phyloP scores from a whole-genome alignment of 2,329 filamentous ascomycete genomes.

The Fusarium bulbicola region DNA sequence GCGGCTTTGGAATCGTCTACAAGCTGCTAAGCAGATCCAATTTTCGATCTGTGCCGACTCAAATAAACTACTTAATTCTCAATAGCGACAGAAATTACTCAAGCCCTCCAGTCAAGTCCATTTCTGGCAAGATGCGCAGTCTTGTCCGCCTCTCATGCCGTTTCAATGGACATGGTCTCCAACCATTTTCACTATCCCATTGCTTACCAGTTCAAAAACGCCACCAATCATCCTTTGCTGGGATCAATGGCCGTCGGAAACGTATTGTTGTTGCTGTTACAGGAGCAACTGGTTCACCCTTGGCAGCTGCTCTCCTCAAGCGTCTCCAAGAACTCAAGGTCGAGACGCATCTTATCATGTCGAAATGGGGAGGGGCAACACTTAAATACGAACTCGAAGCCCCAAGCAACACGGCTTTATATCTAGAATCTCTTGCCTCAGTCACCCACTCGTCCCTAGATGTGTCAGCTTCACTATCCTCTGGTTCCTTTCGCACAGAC shows the following conservation, averaged over 20 bases:
- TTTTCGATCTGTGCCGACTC: background rate
- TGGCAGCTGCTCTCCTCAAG: background rate
- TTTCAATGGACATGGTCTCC: background rate
- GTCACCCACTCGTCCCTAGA: background rate
- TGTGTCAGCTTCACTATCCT: background rate
- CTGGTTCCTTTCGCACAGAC: background rate
- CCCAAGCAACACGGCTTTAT: rapidly evolving
- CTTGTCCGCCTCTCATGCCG: background rate
- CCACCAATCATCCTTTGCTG: background rate
- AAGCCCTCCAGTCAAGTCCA: rapidly evolving
- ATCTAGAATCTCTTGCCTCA: background rate
- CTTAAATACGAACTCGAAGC: background rate
- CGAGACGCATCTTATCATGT: background rate
- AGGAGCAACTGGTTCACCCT: background rate
- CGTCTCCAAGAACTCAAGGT: background rate
- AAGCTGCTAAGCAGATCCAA: background rate
- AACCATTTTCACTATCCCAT: rapidly evolving
- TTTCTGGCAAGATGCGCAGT: background rate
- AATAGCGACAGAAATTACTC: background rate
- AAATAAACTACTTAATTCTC: rapidly evolving
- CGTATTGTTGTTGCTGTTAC: background rate
- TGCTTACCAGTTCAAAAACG: background rate
- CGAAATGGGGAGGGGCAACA: background rate
- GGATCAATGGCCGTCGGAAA: background rate
- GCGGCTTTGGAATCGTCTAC: background rate